These are phyloP conservation scores for Calonectria pauciramosa DNA, from an alignment of 2,329 filamentous ascomycete genomes.

Conservation along the genomic window DNA sequence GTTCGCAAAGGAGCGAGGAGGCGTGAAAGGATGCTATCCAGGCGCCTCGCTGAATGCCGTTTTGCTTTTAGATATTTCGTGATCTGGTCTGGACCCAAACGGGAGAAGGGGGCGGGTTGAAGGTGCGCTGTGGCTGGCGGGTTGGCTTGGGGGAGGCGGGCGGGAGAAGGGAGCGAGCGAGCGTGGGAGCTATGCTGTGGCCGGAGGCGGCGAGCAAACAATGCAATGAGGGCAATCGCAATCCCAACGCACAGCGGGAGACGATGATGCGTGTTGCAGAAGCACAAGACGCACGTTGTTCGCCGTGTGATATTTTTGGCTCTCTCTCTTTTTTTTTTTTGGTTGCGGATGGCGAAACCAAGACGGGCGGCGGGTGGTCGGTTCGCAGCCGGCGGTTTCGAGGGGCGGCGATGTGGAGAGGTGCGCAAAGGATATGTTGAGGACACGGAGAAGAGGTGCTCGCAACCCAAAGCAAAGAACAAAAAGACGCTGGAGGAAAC, in stretches of 20 bases:
- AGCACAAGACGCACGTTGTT: not conserved
- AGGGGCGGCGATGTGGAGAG: conserved; percentile 15
- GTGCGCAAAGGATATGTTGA: not conserved
- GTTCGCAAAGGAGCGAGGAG: conserved; percentile 5
- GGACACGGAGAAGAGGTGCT: not conserved
- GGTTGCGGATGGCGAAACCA: not conserved
- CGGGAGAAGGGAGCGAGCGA: conserved; percentile 15
- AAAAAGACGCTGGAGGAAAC: not conserved
- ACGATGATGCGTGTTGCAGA: not conserved
- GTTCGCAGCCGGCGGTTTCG: conserved; percentile 1
- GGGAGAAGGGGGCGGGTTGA: conserved; percentile 12
- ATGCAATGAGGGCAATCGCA: not conserved
- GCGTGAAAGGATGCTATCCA: not conserved
- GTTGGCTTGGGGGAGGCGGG: conserved; percentile 15
- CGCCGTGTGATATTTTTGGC: not conserved
- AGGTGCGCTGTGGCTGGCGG: conserved; percentile 18
- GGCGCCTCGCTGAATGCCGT: conserved; percentile 11
- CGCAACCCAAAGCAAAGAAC: not conserved
- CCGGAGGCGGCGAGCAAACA: not conserved
- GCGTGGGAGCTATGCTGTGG: not conserved
- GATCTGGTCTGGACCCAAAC: conserved; percentile 1
- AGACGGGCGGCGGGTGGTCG: not conserved
- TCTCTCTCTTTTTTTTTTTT: not conserved
- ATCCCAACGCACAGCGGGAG: not conserved
- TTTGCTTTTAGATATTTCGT: conserved; percentile 22